Evolutionary conservation across 2,329 filamentous ascomycete genomes (phyloP).

Genomic region (Ophiostoma piceae): DNA sequence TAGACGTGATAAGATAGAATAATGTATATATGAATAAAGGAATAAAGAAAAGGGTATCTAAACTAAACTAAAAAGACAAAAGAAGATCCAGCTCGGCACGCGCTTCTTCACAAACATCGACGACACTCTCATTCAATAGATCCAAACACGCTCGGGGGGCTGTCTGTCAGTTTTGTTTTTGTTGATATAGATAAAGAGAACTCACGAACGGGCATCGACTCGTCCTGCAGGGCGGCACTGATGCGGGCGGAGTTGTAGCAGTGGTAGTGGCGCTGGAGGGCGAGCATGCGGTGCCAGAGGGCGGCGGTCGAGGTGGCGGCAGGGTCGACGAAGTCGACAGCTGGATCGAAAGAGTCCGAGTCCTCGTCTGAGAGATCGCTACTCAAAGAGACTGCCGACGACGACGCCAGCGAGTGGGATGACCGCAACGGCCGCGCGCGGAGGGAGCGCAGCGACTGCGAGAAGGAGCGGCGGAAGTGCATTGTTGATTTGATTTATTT

Average conservation of each 20-base stretch:
- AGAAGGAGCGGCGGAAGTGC: not conserved
- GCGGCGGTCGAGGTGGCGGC: slow-evolving; percentile 20
- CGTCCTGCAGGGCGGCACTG: slow-evolving; percentile 40
- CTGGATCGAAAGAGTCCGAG: no score
- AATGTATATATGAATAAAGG: not conserved
- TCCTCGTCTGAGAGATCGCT: no score
- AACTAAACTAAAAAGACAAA: slow-evolving; percentile 14
- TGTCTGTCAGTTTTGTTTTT: slow-evolving; percentile 17
- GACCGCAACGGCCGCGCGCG: not conserved
- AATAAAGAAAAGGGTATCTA: not conserved
- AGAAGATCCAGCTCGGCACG: slow-evolving; percentile 30
- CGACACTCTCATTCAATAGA: slow-evolving; percentile 34
- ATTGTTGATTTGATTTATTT: not conserved
- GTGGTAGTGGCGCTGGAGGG: slow-evolving; percentile 38
- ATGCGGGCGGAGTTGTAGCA: slow-evolving; percentile 44
- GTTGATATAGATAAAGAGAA: slow-evolving; percentile 24
- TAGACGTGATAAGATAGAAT: not conserved
- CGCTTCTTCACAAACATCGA: slow-evolving; percentile 30
- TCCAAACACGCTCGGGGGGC: slow-evolving; percentile 33
- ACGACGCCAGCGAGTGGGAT: not conserved
- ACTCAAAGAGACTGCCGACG: slow-evolving; percentile 9
- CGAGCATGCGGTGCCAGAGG: slow-evolving; percentile 43
- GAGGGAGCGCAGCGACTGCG: not conserved
- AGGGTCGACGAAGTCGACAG: slow-evolving; percentile 26
- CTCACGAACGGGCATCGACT: slow-evolving; percentile 35